Evolutionary conservation across 129 eudicot species (phyloP), one percentile per base, ranked within the genome.

Genomic region (Silybum marianum): DNA sequence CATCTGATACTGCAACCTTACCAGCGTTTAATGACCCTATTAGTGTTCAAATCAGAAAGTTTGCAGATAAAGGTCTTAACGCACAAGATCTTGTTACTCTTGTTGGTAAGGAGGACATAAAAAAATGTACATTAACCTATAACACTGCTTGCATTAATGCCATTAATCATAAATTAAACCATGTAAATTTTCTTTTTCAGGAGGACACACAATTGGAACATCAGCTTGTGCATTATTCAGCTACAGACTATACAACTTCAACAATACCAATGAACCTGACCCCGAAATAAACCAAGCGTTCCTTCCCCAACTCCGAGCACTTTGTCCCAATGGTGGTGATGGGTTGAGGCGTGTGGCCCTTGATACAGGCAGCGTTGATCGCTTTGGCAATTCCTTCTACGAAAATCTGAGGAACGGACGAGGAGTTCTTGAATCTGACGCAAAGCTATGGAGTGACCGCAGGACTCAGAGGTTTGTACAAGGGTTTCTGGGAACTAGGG

Each of bases 131-230:
- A n/a, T n/a, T n/a, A n/a, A n/a, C n/a, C 14, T 12, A 69, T 12
- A 69, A 18, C 9, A 25, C 12, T 42, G 8, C 12, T 40, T 11
- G 9, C 10, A n/a, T n/a, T n/a, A 25, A 14, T 42, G 1, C 8
- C 21, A 30, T 32, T 16, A 30, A 69, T 28, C 40, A 6, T 69
- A 13, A 69, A 12, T 3, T 69, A 70, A 70, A 70, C 44, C 6
- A 7, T 30, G 13, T 13, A 72, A 16, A 0, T 32, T 6, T 62
- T 73, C 21, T 30, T 23, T 0, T 38, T 40, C 4, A 94, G 98
- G 98, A 1, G 96, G 90, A 13, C 98, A 94, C 73, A 92, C 96
- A 34, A 89, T 90, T 58, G 98, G 98, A 62, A 89, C 93, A 46
- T 28, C 92, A 42, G 89, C 91, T 30, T 95, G 98, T 85, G 76